These are phyloP conservation scores for Aurinia saxatilis DNA, from an alignment of 345 rosid genomes.

Conservation along the genomic window DNA sequence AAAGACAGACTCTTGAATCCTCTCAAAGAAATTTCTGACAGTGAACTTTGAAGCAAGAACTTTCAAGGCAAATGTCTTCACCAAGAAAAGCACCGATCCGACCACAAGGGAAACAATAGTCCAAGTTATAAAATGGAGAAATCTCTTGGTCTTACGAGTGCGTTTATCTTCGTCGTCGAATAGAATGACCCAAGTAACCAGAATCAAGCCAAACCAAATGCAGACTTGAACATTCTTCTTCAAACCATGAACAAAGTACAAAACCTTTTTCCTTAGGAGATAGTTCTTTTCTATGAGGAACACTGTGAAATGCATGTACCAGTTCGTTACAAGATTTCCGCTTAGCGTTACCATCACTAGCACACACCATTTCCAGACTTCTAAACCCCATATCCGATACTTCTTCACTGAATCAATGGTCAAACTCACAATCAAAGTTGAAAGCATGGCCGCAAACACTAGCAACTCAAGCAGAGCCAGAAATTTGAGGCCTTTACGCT, in stretches of 20 bases:
- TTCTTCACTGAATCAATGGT: constrained; percentile 31
- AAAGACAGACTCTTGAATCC: constrained; percentile 84
- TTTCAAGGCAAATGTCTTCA: constrained; percentile 65
- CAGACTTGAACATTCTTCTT: constrained; percentile 76
- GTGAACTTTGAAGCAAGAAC: constrained; percentile 81
- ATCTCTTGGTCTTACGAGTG: constrained; percentile 32
- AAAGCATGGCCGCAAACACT: constrained; percentile 29
- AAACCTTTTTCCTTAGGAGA: constrained; percentile 62
- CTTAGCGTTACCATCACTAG: constrained; percentile 68
- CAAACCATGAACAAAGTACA: constrained; percentile 87
- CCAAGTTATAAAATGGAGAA: constrained; percentile 51
- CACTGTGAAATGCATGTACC: constrained; percentile 67
- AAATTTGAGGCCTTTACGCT: constrained; percentile 26
- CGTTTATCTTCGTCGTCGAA: constrained; percentile 37
- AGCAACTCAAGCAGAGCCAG: constrained; percentile 47
- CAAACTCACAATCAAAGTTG: constrained; percentile 52
- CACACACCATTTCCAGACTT: constrained; percentile 79
- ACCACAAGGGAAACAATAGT: constrained; percentile 51
- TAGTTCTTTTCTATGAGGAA: constrained; percentile 76
- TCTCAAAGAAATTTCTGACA: constrained; percentile 69
- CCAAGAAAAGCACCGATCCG: constrained; percentile 58
- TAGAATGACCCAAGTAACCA: constrained; percentile 58
- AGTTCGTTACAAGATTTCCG: constrained; percentile 61
- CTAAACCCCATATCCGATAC: constrained; percentile 44
- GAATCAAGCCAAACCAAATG: constrained; percentile 63